Base-by-base conservation (phyloP, 352 stramenopile genomes). In the Phytophthora foliorum region DNA sequence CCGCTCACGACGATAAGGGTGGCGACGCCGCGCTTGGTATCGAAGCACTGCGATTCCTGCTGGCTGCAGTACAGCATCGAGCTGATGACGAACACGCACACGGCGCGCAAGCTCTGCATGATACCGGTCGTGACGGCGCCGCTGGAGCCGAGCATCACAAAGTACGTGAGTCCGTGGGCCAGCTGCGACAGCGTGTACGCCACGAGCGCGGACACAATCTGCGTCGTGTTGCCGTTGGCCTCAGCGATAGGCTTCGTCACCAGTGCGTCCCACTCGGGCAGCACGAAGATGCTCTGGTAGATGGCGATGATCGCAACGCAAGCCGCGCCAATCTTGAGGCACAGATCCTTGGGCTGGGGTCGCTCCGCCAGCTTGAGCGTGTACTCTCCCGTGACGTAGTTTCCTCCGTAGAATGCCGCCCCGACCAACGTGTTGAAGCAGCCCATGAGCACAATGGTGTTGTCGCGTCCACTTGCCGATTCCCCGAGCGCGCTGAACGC, bases 11-110 rank as follows among this genome's bases (percentile, higher is more conserved):
- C 89, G 22, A 94, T 82, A 2, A 94, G 63, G n/a, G 89, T 94
- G 9, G 89, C 84, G 31, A 96, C 76, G 22, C 89, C 89, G 21
- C 89, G 84, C 55, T 92, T 92, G 19, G 85, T 91, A 62, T 94
- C 84, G 56, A 94, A 96, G 67, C 89, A 96, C 55, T 96, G 87
- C 29, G 86, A 94, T 63, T 96, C 86, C 74, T 96, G 89, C 52
- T 88, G 78, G 63, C 75, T 84, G 78, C 89, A 96, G 69, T 92
- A 96, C 38, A 96, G 68, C 59, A 94, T 52, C 48, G 89, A 96
- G 61, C 86, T 94, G 71, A 96, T 83, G 22, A 71, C 67, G 58
- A 96, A 96, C 21, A 96, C 89, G 57, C 89, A 94, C 52, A 96
- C 89, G 13, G 89, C 89, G 39, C 89, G 89, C 55, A 96, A 78